A percentile compares a stretch with the other conserved stretches of the same genome.
Conservation (phyloP, 495 filamentous ascomycete genomes). For the Xylaria grammica region DNA sequence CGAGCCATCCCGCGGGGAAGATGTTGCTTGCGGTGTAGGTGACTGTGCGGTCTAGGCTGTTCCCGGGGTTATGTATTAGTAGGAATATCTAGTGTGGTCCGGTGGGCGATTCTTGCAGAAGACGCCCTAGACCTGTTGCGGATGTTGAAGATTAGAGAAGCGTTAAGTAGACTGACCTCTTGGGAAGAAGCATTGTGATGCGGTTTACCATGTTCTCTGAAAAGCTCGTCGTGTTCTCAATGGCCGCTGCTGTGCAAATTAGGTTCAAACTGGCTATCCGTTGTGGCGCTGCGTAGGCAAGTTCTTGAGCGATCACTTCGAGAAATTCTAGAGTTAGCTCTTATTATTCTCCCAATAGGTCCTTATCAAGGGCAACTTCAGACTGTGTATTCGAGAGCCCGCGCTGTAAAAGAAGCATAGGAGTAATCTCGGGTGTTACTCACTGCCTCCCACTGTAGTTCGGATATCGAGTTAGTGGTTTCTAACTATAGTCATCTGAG, state of each 20-base stretch:
- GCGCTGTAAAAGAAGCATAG: neutral
- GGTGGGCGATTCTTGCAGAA: no score
- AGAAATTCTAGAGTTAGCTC: slow-evolving; percentile 53
- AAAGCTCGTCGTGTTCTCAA: slow-evolving; percentile 65
- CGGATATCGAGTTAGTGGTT: neutral
- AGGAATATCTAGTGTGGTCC: no score
- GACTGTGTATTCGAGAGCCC: neutral
- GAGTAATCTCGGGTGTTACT: slow-evolving; percentile 39
- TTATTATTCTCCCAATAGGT: neutral
- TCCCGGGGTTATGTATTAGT: neutral
- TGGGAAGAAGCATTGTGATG: slow-evolving; percentile 71
- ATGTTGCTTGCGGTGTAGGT: slow-evolving; percentile 58
- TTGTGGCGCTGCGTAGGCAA: slow-evolving; percentile 65
- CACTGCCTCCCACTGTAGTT: slow-evolving; percentile 23
- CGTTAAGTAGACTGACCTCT: slow-evolving; percentile 33
- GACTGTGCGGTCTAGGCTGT: slow-evolving; percentile 45
- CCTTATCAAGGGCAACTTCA: neutral
- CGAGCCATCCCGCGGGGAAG: slow-evolving; percentile 67
- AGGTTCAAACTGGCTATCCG: slow-evolving; percentile 70
- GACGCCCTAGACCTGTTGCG: neutral
- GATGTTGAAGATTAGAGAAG: neutral
- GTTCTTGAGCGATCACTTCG: slow-evolving; percentile 89
- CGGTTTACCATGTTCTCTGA: slow-evolving; percentile 70
- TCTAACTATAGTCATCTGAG: neutral
- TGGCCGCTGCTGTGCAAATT: slow-evolving; percentile 71